Conservation (phyloP, 768 basidiomycete genomes). For the Boletellus ananas region DNA sequence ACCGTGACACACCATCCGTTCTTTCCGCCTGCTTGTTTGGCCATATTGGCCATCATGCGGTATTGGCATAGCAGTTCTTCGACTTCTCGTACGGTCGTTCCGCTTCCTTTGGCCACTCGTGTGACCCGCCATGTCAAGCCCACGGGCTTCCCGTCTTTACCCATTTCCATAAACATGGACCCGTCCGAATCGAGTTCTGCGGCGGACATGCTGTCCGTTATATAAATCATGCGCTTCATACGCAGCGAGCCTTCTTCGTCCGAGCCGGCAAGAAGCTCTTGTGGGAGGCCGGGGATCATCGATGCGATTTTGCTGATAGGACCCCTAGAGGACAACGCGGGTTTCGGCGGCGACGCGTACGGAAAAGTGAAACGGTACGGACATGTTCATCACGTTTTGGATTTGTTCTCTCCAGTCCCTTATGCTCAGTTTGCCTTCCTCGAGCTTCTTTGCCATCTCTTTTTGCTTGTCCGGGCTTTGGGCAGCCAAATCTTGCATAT, state of each 20-base stretch:
- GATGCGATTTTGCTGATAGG: slow-evolving; percentile 97
- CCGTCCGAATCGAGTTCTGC: slow-evolving; percentile 95
- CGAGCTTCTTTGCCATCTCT: slow-evolving; percentile 95
- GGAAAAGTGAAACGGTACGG: slow-evolving; percentile 26
- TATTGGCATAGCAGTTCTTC: slow-evolving; percentile 96
- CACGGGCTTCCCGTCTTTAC: slow-evolving; percentile 77
- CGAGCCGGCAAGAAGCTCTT: slow-evolving; percentile 84
- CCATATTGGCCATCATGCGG: slow-evolving; percentile 98
- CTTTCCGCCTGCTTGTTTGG: slow-evolving; percentile 96
- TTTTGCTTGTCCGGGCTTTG: slow-evolving; percentile 97
- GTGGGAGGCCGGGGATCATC: slow-evolving; percentile 97
- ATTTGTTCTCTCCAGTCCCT: slow-evolving; percentile 98
- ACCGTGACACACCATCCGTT: slow-evolving; percentile 71
- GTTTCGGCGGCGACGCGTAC: slow-evolving; percentile 6
- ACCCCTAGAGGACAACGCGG: slow-evolving; percentile 57
- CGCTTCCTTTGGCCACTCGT: slow-evolving; percentile 88
- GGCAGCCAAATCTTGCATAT: slow-evolving; percentile 93
- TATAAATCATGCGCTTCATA: slow-evolving; percentile 98
- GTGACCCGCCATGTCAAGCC: slow-evolving; percentile 90
- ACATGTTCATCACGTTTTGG: slow-evolving; percentile 98
- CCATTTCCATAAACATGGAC: slow-evolving; percentile 78
- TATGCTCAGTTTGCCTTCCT: slow-evolving; percentile 95
- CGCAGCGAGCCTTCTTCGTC: slow-evolving; percentile 89
- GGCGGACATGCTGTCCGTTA: slow-evolving; percentile 97
- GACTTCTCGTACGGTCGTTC: slow-evolving; percentile 95